phyloP scores from a whole-genome alignment of 2,329 filamentous ascomycete genomes.

The Talaromyces sp. region DNA sequence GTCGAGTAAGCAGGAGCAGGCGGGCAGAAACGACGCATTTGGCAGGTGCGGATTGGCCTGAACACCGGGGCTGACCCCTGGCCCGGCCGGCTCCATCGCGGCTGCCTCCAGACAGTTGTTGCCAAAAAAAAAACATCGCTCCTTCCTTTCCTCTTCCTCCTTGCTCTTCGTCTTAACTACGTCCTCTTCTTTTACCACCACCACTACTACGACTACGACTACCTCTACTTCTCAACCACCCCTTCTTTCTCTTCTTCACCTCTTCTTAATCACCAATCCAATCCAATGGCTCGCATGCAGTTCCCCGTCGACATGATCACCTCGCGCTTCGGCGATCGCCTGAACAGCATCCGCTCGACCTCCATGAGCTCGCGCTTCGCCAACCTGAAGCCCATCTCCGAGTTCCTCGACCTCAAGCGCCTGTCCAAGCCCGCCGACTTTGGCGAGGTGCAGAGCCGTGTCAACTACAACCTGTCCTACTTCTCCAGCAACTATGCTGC shows the following conservation, averaged over 20 bases:
- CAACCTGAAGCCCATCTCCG: slow-evolving; percentile 83
- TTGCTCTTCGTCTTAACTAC: neutral
- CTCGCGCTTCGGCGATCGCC: slow-evolving; percentile 86
- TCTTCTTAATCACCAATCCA: neutral
- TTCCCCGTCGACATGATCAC: slow-evolving; percentile 90
- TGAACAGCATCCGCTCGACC: slow-evolving; percentile 75
- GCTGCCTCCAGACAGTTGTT: slow-evolving; percentile 1
- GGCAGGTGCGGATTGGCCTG: slow-evolving; percentile 10
- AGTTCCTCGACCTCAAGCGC: slow-evolving; percentile 95
- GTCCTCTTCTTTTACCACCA: neutral
- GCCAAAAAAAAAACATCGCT: neutral
- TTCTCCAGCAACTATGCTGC: slow-evolving; percentile 98
- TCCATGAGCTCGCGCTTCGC: slow-evolving; percentile 78
- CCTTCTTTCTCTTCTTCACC: neutral
- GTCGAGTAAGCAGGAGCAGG: neutral
- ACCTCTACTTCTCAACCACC: neutral
- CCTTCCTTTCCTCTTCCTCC: slow-evolving; percentile 1
- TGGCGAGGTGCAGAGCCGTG: slow-evolving; percentile 78
- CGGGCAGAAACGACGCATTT: neutral
- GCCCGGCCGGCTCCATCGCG: neutral
- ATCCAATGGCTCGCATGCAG: slow-evolving; percentile 75
- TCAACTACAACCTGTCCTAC: slow-evolving; percentile 96
- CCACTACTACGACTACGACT: too few species aligned
- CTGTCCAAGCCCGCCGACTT: slow-evolving; percentile 93
- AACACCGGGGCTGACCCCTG: slow-evolving; percentile 1